phyloP scores from a whole-genome alignment of 2,329 filamentous ascomycete genomes.

The Sporothrix brunneoviolacea region DNA sequence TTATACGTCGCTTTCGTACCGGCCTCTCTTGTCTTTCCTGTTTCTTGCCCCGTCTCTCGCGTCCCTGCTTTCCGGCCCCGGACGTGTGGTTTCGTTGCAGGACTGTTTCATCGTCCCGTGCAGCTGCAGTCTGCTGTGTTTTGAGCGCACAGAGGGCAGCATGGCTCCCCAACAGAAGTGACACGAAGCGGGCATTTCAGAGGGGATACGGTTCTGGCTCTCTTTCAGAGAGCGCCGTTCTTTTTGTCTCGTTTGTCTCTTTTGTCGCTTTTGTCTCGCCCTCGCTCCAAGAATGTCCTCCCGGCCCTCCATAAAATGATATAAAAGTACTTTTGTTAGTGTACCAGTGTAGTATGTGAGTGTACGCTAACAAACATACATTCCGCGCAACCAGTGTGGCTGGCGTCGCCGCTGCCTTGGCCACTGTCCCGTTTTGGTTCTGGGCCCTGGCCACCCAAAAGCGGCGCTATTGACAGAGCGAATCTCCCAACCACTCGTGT shows the following conservation, averaged over 20 bases:
- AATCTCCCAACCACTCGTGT: constrained; percentile 5
- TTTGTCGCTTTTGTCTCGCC: too few relatives aligned
- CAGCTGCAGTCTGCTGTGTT: neutral
- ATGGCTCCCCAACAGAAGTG: too few relatives aligned
- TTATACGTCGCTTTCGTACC: too few relatives aligned
- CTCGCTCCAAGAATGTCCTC: too few relatives aligned
- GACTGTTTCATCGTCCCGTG: constrained; percentile 15
- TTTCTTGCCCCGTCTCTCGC: too few relatives aligned
- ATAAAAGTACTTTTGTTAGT: too few relatives aligned
- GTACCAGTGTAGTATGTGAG: neutral
- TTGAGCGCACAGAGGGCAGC: neutral
- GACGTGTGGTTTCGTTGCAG: constrained; percentile 13
- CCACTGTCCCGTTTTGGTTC: neutral
- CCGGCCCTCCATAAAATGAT: too few relatives aligned
- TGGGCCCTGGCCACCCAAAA: neutral
- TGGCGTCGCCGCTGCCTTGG: neutral
- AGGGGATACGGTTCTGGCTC: too few relatives aligned
- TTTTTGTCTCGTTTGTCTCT: neutral
- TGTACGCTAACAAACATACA: constrained; percentile 4
- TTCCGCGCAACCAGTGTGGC: neutral
- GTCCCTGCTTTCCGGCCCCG: neutral
- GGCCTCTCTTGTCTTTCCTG: too few relatives aligned
- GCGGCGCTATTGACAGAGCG: constrained; percentile 3
- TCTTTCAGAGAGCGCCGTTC: too few relatives aligned
- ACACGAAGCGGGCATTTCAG: too few relatives aligned